Percentiles rank a stretch among this genome's conserved stretches.
phyloP scores from a whole-genome alignment of 768 basidiomycete genomes.

The Clathrus columnatus region DNA sequence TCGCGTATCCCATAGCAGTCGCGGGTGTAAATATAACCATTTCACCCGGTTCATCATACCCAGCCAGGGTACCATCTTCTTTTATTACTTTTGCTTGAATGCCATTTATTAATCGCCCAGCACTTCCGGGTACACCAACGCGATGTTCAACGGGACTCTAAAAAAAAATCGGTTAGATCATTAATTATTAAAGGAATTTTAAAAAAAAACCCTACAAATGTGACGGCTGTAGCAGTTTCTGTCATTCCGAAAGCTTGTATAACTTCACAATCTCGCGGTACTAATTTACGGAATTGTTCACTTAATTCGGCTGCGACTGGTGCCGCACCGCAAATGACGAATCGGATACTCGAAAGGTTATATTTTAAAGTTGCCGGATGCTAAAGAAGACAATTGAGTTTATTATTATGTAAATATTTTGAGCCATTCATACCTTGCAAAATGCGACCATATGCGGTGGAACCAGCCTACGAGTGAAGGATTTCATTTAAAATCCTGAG shows the following conservation, averaged over 20 bases:
- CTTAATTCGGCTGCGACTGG: constrained; percentile 15
- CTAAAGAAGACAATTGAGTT: constrained; percentile 7
- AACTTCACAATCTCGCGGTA: constrained; percentile 22
- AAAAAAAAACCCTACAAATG: constrained; percentile 38
- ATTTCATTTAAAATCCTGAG: not conserved
- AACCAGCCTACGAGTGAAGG: constrained; percentile 13
- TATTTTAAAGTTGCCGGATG: constrained; percentile 18
- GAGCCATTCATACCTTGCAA: constrained; percentile 10
- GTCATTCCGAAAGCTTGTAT: constrained; percentile 64
- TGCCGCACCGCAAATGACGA: constrained; percentile 18
- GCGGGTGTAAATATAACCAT: constrained; percentile 49
- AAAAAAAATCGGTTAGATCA: not conserved
- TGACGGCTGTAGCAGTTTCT: constrained; percentile 46
- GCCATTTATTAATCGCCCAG: constrained; percentile 53
- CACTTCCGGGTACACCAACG: constrained; percentile 43
- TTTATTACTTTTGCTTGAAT: constrained; percentile 46
- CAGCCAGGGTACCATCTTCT: constrained; percentile 45
- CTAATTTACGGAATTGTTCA: constrained; percentile 12
- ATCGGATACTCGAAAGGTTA: constrained; percentile 17
- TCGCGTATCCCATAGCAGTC: constrained; percentile 47
- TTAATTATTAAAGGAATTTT: constrained; percentile 23
- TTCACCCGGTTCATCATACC: constrained; percentile 52
- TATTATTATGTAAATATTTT: not conserved
- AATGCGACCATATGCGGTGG: constrained; percentile 19
- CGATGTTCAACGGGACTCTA: constrained; percentile 4